A percentile compares a stretch with the other conserved stretches of the same genome.
These are phyloP conservation scores for Monilinia aucupariae DNA, from an alignment of 2,329 filamentous ascomycete genomes.

Conservation along the genomic window DNA sequence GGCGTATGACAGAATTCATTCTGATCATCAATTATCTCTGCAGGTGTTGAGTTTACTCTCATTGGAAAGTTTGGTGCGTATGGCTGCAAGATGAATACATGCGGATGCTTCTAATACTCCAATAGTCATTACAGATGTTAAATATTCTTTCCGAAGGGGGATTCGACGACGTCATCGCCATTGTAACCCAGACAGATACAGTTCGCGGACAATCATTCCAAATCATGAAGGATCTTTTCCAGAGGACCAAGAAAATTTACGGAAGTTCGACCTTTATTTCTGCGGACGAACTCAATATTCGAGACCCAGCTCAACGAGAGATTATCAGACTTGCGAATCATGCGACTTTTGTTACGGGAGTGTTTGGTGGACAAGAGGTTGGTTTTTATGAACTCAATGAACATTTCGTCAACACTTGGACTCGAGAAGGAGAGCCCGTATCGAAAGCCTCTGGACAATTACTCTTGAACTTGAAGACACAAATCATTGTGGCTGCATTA, in stretches of 20 bases:
- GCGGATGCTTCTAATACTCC: conserved; percentile 10
- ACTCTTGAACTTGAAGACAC: conserved; percentile 60
- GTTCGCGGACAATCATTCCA: conserved; percentile 56
- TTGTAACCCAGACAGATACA: conserved; percentile 50
- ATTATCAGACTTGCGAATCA: conserved; percentile 59
- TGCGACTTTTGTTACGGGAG: conserved; percentile 57
- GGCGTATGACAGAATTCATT: not conserved
- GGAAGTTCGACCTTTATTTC: conserved; percentile 48
- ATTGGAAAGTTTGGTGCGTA: conserved; percentile 53
- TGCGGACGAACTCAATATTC: conserved; percentile 46
- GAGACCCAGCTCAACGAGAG: conserved; percentile 48
- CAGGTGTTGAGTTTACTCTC: conserved; percentile 56
- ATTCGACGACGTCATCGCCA: conserved; percentile 51
- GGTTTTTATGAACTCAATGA: conserved; percentile 59
- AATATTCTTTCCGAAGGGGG: conserved; percentile 51
- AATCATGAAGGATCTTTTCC: conserved; percentile 56
- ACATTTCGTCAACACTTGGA: conserved; percentile 58
- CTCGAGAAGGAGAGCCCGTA: conserved; percentile 52
- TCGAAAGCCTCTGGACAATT: conserved; percentile 55
- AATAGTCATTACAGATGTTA: conserved; percentile 53
- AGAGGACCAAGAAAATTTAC: conserved; percentile 58
- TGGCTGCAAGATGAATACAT: not conserved
- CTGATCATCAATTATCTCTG: conserved; percentile 36
- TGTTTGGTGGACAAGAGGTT: conserved; percentile 59
- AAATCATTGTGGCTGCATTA: conserved; percentile 59